phyloP scores from a whole-genome alignment of 345 rosid genomes.

The Gossypium thurberi region DNA sequence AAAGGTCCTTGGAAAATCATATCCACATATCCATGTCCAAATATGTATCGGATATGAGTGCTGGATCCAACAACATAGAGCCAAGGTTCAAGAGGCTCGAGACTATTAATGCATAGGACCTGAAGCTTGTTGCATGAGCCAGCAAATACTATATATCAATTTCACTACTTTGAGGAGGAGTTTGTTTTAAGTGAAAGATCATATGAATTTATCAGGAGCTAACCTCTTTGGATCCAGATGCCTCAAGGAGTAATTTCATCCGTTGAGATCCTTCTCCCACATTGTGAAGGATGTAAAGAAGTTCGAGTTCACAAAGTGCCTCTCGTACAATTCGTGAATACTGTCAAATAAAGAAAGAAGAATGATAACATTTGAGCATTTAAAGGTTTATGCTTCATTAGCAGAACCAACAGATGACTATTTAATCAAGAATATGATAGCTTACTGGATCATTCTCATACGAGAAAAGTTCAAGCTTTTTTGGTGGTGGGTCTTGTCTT shows the following conservation, averaged over 20 bases:
- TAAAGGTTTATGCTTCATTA: neutral
- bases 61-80: neutral
- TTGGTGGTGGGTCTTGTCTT: conserved; percentile 35
- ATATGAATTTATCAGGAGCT: conserved; percentile 2
- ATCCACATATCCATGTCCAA: neutral
- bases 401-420: neutral
- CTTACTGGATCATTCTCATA: conserved; percentile 70
- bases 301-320: conserved; percentile 80
- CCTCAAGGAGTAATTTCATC: conserved; percentile 39
- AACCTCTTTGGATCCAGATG: conserved; percentile 66
- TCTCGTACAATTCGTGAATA: conserved; percentile 75
- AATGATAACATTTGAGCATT: neutral
- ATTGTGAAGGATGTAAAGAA: conserved; percentile 68
- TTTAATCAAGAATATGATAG: neutral
- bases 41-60: neutral
- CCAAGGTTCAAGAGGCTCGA: neutral
- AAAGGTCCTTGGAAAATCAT: neutral
- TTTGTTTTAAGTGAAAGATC: neutral
- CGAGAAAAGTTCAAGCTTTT: conserved; percentile 68
- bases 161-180: neutral
- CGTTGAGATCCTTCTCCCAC: conserved; percentile 58
- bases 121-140: neutral
- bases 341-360: conserved; percentile 19
- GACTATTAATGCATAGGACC: neutral
- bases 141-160: neutral